These are phyloP conservation scores for Candida glucosophila DNA, from an alignment of 1,139 yeast species.

Conservation along the genomic window DNA sequence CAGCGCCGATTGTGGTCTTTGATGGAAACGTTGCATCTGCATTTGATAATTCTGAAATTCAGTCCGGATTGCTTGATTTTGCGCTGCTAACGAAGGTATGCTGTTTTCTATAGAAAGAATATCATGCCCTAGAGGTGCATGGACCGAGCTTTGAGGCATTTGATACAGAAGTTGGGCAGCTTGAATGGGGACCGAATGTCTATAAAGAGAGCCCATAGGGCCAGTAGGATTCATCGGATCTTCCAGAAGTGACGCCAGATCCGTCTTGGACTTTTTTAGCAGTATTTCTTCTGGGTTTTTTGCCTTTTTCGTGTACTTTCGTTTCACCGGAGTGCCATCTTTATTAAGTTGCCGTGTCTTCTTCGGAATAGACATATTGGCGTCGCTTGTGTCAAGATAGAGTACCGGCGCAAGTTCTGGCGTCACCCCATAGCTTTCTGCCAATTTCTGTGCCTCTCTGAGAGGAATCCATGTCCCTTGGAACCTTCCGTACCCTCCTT, in stretches of 20 bases:
- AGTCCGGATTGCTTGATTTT: constrained; percentile 12
- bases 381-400: constrained; percentile 39
- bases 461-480: constrained; percentile 98
- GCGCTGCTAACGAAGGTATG: constrained; percentile 9
- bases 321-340: constrained; percentile 37
- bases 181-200: too few relatives aligned
- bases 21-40: constrained; percentile 17
- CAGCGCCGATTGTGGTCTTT: constrained; percentile 9
- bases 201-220: too few relatives aligned
- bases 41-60: constrained; percentile 24
- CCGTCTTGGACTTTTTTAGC: constrained; percentile 26
- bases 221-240: constrained; percentile 12
- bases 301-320: constrained; percentile 33
- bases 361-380: constrained; percentile 37
- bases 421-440: constrained; percentile 44
- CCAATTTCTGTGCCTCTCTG: constrained; percentile 45
- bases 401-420: constrained; percentile 50
- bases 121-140: too few relatives aligned
- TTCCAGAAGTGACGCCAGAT: constrained; percentile 10
- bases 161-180: constrained; percentile 10
- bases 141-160: constrained; percentile 13
- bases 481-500: constrained; percentile 95
- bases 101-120: constrained; percentile 11
- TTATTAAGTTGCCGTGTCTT: constrained; percentile 36
- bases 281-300: constrained; percentile 30